phyloP scores from a whole-genome alignment of 1,139 yeast genomes.

The Taphrina sp. region DNA sequence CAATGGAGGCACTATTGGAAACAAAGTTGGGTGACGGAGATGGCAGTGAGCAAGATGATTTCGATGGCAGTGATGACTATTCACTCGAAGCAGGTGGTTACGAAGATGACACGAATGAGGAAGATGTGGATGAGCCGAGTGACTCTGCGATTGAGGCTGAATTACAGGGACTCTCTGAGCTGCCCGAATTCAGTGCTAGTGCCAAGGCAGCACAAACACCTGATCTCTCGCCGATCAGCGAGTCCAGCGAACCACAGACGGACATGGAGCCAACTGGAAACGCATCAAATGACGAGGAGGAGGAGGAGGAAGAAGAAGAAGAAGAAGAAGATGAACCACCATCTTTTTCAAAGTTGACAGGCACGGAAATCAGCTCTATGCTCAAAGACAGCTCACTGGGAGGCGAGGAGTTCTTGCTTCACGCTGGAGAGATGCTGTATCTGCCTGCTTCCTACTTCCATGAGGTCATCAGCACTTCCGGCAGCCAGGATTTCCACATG shows the following conservation, averaged over 20 bases:
- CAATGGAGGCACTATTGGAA: conserved; percentile 6
- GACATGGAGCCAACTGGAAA: not conserved
- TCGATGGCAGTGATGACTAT: not conserved
- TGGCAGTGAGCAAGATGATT: conserved; percentile 27
- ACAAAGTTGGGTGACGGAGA: conserved; percentile 6
- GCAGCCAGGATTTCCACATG: conserved; percentile 22
- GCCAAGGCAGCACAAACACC: not conserved
- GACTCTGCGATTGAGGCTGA: not conserved
- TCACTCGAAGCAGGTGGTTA: not conserved
- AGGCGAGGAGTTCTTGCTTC: conserved; percentile 15
- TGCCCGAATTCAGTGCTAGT: not conserved
- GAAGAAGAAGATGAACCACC: conserved; percentile 9
- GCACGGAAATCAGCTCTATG: not conserved
- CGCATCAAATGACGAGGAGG: not conserved
- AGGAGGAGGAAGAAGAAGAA: no score
- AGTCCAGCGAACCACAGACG: not conserved
- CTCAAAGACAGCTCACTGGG: not conserved
- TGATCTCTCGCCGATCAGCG: not conserved
- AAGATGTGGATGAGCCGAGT: not conserved
- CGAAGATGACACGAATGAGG: not conserved
- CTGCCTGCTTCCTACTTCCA: conserved; percentile 34
- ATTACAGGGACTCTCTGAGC: not conserved
- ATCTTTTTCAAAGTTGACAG: conserved; percentile 18
- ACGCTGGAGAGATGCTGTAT: conserved; percentile 30
- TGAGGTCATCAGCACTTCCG: conserved; percentile 31